These are phyloP conservation scores for Solanum hybrid DNA, from an alignment of 305 asterid genomes.

Conservation along the genomic window DNA sequence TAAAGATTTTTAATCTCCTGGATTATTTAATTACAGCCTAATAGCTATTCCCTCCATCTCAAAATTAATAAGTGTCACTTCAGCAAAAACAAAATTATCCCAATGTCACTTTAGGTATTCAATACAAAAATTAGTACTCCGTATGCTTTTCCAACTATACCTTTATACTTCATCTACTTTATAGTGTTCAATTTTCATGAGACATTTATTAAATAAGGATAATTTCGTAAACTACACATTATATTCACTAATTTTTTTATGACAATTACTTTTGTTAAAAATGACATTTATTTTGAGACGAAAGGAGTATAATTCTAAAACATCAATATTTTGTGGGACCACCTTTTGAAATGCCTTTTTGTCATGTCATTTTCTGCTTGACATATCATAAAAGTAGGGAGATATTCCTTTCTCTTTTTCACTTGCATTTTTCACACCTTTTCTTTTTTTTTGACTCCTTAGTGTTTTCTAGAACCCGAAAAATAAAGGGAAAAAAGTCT, in stretches of 20 bases:
- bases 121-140: neutral
- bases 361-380: neutral
- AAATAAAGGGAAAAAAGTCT: no score
- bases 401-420: neutral
- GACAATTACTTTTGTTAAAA: no score
- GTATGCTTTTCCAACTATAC: neutral
- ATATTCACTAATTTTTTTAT: neutral
- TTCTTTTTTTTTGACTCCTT: no score
- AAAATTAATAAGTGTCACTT: neutral
- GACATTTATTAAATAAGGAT: neutral
- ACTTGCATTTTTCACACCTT: no score
- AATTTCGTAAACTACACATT: no score
- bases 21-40: neutral
- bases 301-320: neutral
- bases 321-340: neutral
- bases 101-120: neutral
- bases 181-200: neutral
- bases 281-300: neutral
- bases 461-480: neutral
- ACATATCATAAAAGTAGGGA: neutral
- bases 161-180: neutral
- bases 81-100: neutral
- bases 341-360: neutral
- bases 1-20: neutral
- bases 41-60: neutral